A percentile compares a stretch with the other conserved stretches of the same genome.
Conservation (phyloP, 345 rosid species). For the Hibiscus trionum region DNA sequence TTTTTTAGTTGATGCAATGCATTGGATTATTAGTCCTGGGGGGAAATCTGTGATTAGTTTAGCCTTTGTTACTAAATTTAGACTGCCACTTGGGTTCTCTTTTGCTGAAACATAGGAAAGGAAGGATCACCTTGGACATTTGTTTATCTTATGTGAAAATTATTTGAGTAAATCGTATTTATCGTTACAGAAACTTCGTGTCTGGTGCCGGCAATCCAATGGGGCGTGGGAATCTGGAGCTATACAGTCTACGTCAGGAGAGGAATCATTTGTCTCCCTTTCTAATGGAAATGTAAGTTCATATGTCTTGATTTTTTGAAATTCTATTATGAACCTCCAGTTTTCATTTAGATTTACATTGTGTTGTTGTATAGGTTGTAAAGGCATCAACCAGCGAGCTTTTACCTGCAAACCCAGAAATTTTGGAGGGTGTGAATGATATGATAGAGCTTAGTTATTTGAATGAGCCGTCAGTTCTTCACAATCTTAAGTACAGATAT, state of each 20-base stretch:
- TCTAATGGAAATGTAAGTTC: constrained; percentile 60
- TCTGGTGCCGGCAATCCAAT: constrained; percentile 63
- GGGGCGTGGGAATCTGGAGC: constrained; percentile 73
- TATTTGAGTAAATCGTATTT: constrained; percentile 1
- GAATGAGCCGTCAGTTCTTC: constrained; percentile 92
- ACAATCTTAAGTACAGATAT: constrained; percentile 83
- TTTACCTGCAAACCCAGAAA: constrained; percentile 92
- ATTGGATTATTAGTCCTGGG: background rate
- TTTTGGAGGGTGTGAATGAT: constrained; percentile 95
- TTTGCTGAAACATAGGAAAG: background rate
- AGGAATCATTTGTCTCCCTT: constrained; percentile 52
- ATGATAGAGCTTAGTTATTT: constrained; percentile 97
- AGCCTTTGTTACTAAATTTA: background rate
- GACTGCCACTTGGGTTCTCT: background rate
- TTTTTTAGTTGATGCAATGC: background rate
- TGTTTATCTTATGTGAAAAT: background rate
- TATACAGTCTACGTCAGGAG: constrained; percentile 65
- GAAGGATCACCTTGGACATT: background rate
- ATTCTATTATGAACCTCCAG: constrained; percentile 9
- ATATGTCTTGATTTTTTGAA: background rate
- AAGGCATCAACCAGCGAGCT: constrained; percentile 32
- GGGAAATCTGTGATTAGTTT: background rate
- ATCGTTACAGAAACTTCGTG: constrained; percentile 55
- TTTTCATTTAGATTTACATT: constrained; percentile 20
- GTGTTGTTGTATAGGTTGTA: constrained; percentile 37